phyloP scores from a whole-genome alignment of 1,284 basidiomycete species.

The Cystobasidiaceae sp. region DNA sequence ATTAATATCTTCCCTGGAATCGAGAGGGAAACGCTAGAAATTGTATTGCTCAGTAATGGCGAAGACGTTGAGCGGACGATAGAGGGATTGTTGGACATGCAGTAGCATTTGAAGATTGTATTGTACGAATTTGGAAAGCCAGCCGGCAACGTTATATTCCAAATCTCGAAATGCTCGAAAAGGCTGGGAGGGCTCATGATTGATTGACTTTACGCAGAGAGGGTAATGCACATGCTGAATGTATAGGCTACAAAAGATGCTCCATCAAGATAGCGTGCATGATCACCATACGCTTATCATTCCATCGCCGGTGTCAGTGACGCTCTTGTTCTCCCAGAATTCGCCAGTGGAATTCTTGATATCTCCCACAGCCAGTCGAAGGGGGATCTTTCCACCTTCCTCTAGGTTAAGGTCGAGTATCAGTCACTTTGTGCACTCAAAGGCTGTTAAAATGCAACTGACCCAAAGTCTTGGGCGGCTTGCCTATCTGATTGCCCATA shows the following conservation, averaged over 20 bases:
- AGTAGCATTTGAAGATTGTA: no score
- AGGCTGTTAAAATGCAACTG: not conserved
- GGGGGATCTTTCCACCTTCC: slow-evolving; percentile 6
- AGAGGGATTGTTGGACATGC: slow-evolving; percentile 72
- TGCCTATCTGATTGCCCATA: slow-evolving; percentile 9
- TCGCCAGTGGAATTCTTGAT: slow-evolving; percentile 7
- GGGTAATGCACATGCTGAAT: no score
- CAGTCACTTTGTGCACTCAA: not conserved
- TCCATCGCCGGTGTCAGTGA: not conserved
- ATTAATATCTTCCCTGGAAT: slow-evolving; percentile 77
- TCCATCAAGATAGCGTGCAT: no score
- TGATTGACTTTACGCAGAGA: no score
- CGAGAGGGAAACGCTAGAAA: slow-evolving; percentile 74
- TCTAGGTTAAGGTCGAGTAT: not conserved
- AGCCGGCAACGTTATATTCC: no score
- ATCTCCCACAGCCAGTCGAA: slow-evolving; percentile 1
- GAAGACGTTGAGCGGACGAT: slow-evolving; percentile 84
- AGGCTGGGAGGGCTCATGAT: no score
- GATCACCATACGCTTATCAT: slow-evolving; percentile 1
- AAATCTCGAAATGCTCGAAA: no score
- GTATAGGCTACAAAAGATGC: no score
- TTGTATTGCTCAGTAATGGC: slow-evolving; percentile 78
- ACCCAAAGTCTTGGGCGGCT: not conserved
- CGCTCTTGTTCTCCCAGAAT: slow-evolving; percentile 13
- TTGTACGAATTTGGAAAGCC: no score